Evolutionary conservation across 495 filamentous ascomycete species (phyloP).

Genomic region (Apodospora peruviana): DNA sequence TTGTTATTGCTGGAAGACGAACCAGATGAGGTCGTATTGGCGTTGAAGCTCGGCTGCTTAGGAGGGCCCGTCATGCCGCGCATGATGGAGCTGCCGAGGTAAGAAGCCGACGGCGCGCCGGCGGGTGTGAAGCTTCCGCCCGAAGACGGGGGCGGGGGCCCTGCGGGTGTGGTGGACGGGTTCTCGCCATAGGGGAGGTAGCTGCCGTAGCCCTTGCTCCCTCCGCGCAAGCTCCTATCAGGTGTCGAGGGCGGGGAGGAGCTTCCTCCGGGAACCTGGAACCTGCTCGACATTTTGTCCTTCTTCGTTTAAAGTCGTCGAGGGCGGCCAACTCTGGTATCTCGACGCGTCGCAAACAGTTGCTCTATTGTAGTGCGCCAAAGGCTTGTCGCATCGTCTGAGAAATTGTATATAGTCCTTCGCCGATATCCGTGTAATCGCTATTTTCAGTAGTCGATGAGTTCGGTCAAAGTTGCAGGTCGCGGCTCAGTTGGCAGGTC

Average conservation of each 20-base stretch:
- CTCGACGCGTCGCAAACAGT: neutral
- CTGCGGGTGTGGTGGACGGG: slow-evolving; percentile 74
- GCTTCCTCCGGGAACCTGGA: slow-evolving; percentile 20
- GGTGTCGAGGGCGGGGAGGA: slow-evolving; percentile 33
- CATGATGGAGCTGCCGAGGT: slow-evolving; percentile 62
- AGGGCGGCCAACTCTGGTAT: neutral
- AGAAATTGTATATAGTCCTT: too few relatives aligned
- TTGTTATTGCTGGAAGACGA: slow-evolving; percentile 52
- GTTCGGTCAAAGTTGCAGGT: too few relatives aligned
- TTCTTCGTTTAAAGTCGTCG: neutral
- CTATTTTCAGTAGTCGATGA: too few relatives aligned
- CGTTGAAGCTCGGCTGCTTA: slow-evolving; percentile 48
- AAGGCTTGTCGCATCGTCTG: too few relatives aligned
- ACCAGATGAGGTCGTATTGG: slow-evolving; percentile 63
- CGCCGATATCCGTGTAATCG: too few relatives aligned
- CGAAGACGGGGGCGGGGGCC: slow-evolving; percentile 54
- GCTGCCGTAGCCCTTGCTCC: slow-evolving; percentile 3
- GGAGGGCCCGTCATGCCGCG: slow-evolving; percentile 20
- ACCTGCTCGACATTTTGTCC: slow-evolving; percentile 26
- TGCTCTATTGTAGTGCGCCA: too few relatives aligned
- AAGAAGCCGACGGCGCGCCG: slow-evolving; percentile 58
- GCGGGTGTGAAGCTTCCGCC: slow-evolving; percentile 68
- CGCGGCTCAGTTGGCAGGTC: too few relatives aligned
- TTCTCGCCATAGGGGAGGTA: slow-evolving; percentile 29
- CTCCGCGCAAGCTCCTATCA: slow-evolving; percentile 19